These are phyloP conservation scores for Lachancea sp. DNA, from an alignment of 805 yeast species.

Conservation along the genomic window DNA sequence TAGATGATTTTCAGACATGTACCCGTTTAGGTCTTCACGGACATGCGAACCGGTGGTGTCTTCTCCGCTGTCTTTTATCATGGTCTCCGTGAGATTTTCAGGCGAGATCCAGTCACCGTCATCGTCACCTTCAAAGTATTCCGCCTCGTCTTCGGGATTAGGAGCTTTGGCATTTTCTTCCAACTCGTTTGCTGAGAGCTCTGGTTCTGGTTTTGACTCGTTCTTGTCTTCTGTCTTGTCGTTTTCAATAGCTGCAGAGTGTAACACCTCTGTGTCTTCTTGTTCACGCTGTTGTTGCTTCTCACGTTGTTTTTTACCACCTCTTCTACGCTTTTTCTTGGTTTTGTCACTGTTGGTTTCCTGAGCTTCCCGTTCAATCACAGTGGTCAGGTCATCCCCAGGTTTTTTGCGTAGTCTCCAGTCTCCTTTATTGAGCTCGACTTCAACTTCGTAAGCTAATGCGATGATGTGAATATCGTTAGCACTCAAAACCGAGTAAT, in stretches of 20 bases:
- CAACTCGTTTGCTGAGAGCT: conserved; percentile 27
- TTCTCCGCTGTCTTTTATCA: conserved; percentile 64
- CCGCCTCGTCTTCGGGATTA: not conserved
- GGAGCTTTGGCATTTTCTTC: not conserved
- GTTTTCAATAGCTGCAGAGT: not conserved
- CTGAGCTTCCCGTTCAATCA: conserved; percentile 10
- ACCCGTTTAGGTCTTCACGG: conserved; percentile 35
- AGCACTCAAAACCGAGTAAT: conserved; percentile 74
- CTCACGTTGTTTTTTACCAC: conserved; percentile 58
- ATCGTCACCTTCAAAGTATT: conserved; percentile 49
- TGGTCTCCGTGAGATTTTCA: conserved; percentile 66
- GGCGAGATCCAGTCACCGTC: conserved; percentile 95
- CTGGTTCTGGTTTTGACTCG: not conserved
- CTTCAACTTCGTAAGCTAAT: conserved; percentile 79
- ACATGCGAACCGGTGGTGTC: conserved; percentile 33
- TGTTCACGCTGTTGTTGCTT: conserved; percentile 36
- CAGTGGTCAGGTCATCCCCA: conserved; percentile 42
- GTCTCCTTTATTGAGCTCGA: conserved; percentile 61
- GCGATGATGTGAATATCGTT: conserved; percentile 94
- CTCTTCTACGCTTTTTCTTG: conserved; percentile 50
- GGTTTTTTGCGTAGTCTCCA: conserved; percentile 67
- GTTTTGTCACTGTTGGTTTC: conserved; percentile 3
- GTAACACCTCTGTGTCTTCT: not conserved
- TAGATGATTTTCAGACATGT: conserved; percentile 21
- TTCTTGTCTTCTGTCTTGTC: not conserved